Conservation (phyloP, 148 eudicot species). For the Talinum fruticosum region DNA sequence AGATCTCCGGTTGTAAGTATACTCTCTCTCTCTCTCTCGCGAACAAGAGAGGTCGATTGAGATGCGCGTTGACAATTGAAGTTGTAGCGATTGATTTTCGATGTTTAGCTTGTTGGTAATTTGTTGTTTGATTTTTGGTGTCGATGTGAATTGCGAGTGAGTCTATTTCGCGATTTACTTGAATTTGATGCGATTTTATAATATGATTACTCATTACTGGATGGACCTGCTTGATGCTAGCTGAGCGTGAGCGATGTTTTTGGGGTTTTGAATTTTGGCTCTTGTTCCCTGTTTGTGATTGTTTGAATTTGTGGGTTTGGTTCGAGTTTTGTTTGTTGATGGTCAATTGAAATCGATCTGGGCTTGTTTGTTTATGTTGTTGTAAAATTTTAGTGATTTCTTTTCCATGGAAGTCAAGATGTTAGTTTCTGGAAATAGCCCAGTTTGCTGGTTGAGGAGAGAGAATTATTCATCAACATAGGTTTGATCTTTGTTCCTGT, state of each 20-base stretch:
- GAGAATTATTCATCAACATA: constrained; percentile 12
- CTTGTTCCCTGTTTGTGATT: neutral
- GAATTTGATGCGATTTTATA: neutral
- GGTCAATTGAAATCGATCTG: constrained; percentile 12
- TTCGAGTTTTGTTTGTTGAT: neutral
- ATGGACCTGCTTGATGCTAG: neutral
- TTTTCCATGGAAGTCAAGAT: neutral
- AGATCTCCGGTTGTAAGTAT: constrained; percentile 15
- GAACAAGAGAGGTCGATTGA: neutral
- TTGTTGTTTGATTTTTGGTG: neutral
- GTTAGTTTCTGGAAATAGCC: constrained; percentile 13
- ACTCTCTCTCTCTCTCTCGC: neutral
- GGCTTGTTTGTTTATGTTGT: constrained; percentile 10
- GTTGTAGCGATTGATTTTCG: neutral
- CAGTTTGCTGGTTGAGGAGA: constrained; percentile 10
- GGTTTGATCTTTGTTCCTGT: neutral
- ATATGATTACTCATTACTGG: neutral
- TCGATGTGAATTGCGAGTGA: neutral
- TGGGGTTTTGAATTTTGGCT: constrained; percentile 16
- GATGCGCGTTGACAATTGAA: neutral
- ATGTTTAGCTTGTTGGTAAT: neutral
- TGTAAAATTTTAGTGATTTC: neutral
- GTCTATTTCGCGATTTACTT: neutral
- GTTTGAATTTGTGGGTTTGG: constrained; percentile 5
- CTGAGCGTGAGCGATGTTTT: neutral